Conservation (phyloP, 345 rosid species). For the Syzygium jambos region DNA sequence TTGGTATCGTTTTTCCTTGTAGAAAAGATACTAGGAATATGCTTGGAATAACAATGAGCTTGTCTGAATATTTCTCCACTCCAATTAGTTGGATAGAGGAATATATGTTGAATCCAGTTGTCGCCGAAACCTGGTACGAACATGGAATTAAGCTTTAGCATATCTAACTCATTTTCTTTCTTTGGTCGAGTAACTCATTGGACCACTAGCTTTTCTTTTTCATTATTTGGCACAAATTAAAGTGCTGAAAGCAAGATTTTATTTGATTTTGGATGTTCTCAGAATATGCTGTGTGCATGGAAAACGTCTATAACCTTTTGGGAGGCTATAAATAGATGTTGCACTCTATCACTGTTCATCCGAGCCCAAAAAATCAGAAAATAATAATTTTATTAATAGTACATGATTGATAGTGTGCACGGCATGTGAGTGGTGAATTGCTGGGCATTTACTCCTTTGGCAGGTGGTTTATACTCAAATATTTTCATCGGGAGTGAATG, state of each 20-base stretch:
- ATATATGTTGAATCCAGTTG: not conserved
- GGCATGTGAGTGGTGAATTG: constrained; percentile 6
- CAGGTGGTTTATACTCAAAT: not conserved
- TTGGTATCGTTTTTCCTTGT: not conserved
- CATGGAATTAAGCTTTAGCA: not conserved
- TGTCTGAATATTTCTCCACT: not conserved
- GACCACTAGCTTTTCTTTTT: not conserved
- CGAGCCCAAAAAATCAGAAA: not conserved
- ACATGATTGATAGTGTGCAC: not conserved
- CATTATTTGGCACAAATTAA: too few species aligned
- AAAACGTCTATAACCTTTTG: not conserved
- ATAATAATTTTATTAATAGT: too few species aligned
- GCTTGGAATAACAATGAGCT: not conserved
- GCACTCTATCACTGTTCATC: not conserved
- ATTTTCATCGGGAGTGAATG: too few species aligned
- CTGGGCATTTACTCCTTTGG: constrained; percentile 25
- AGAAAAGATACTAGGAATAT: not conserved
- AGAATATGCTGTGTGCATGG: not conserved
- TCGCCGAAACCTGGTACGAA: not conserved
- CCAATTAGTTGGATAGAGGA: not conserved
- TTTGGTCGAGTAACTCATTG: not conserved
- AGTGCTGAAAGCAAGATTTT: too few species aligned
- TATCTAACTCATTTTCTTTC: not conserved
- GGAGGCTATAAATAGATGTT: not conserved
- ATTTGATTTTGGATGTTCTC: not conserved